These are phyloP conservation scores for Strobilomyces confusus DNA, from an alignment of 768 basidiomycete genomes.

Conservation along the genomic window DNA sequence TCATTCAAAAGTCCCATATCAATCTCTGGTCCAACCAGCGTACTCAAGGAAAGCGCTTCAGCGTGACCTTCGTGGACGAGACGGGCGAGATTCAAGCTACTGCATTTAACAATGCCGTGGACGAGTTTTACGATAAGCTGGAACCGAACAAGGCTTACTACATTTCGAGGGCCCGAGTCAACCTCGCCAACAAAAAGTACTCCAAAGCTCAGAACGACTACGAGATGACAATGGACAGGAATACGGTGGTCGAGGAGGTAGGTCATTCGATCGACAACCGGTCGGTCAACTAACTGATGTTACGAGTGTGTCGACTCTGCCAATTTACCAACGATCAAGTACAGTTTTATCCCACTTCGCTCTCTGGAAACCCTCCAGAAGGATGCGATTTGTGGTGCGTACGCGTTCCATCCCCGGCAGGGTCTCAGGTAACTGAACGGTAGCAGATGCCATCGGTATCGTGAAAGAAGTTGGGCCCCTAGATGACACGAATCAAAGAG, in stretches of 20 bases:
- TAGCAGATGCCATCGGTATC: conserved; percentile 79
- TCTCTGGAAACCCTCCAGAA: conserved; percentile 62
- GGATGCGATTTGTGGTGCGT: conserved; percentile 79
- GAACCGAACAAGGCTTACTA: conserved; percentile 92
- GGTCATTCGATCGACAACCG: conserved; percentile 13
- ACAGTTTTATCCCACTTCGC: conserved; percentile 69
- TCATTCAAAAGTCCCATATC: conserved; percentile 85
- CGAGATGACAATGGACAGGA: conserved; percentile 81
- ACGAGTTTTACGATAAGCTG: conserved; percentile 74
- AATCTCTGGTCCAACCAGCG: conserved; percentile 83
- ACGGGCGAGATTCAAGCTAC: conserved; percentile 89
- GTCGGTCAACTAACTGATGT: conserved; percentile 4
- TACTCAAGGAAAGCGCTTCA: conserved; percentile 96
- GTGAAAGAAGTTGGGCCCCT: conserved; percentile 75
- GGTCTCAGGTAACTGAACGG: neutral
- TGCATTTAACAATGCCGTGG: conserved; percentile 82
- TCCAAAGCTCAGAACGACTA: conserved; percentile 88
- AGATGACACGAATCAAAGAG: conserved; percentile 73
- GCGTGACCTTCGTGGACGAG: conserved; percentile 90
- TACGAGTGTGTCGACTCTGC: conserved; percentile 72
- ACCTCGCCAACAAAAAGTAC: conserved; percentile 96
- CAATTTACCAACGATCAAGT: conserved; percentile 78
- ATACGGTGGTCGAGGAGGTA: conserved; percentile 84
- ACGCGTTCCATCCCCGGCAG: neutral
- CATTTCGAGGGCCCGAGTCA: conserved; percentile 86